phyloP scores from a whole-genome alignment of 768 basidiomycete genomes.

The Boletus reticulatus region DNA sequence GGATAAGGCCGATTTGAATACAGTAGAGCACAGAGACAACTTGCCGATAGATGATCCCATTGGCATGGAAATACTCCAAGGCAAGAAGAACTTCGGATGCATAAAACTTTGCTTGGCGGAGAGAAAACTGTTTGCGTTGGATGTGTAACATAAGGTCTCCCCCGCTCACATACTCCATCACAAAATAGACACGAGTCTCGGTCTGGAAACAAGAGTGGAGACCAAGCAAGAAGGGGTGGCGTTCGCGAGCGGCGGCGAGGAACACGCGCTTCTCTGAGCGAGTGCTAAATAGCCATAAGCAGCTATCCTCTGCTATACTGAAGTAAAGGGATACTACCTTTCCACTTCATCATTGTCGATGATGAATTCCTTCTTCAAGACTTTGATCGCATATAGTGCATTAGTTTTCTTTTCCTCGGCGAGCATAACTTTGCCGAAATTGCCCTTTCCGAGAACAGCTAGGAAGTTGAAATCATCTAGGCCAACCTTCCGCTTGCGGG shows the following conservation, averaged over 20 bases:
- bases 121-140: slow-evolving; percentile 97
- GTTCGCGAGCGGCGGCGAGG: slow-evolving; percentile 92
- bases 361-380: slow-evolving; percentile 99
- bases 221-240: slow-evolving; percentile 95
- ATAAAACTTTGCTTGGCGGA: slow-evolving; percentile 98
- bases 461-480: slow-evolving; percentile 99
- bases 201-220: slow-evolving; percentile 99
- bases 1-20: not conserved
- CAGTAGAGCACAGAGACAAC: slow-evolving; percentile 21
- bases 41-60: slow-evolving; percentile 98
- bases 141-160: slow-evolving; percentile 99
- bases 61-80: slow-evolving; percentile 95
- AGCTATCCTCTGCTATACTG: not conserved
- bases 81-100: slow-evolving; percentile 95
- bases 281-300: slow-evolving; percentile 53
- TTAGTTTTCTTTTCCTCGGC: slow-evolving; percentile 96
- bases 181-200: slow-evolving; percentile 98
- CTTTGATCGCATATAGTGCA: slow-evolving; percentile 96
- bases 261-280: slow-evolving; percentile 99
- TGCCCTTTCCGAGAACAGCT: slow-evolving; percentile 97
- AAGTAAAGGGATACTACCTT: slow-evolving; percentile 54
- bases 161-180: slow-evolving; percentile 99
- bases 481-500: slow-evolving; percentile 82
- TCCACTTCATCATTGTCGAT: slow-evolving; percentile 99
- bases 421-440: slow-evolving; percentile 99